Conservation (phyloP, 768 basidiomycete genomes). For the Lactarius hengduanensis region DNA sequence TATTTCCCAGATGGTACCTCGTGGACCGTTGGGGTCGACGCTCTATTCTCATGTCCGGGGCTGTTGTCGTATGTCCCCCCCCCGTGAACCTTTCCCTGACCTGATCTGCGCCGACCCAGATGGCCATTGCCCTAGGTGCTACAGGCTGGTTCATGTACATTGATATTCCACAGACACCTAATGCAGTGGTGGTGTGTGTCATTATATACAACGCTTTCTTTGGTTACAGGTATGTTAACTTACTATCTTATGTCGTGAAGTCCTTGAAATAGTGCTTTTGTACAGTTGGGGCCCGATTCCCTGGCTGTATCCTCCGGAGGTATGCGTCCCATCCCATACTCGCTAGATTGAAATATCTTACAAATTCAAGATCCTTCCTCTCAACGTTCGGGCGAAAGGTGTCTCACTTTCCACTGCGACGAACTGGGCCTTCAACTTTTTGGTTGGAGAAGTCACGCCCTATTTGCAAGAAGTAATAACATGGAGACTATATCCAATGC, state of each 20-base stretch:
- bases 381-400: slow-evolving; percentile 89
- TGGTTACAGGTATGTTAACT: slow-evolving; percentile 63
- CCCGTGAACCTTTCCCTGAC: neutral
- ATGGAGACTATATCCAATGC: slow-evolving; percentile 95
- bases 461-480: slow-evolving; percentile 81
- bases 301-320: slow-evolving; percentile 88
- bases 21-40: slow-evolving; percentile 91
- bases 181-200: slow-evolving; percentile 84
- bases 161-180: slow-evolving; percentile 80
- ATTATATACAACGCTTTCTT: slow-evolving; percentile 93
- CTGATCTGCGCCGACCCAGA: slow-evolving; percentile 43
- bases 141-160: slow-evolving; percentile 95
- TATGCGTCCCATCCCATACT: slow-evolving; percentile 33
- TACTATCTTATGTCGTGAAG: slow-evolving; percentile 2
- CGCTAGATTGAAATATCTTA: slow-evolving; percentile 12
- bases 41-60: slow-evolving; percentile 82
- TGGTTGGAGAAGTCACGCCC: slow-evolving; percentile 87
- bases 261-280: neutral
- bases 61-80: slow-evolving; percentile 57
- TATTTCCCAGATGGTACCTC: slow-evolving; percentile 74
- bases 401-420: slow-evolving; percentile 93
- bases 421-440: slow-evolving; percentile 80
- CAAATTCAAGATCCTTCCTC: slow-evolving; percentile 75
- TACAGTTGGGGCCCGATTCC: slow-evolving; percentile 82
- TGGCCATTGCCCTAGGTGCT: slow-evolving; percentile 74